A percentile compares a stretch with the other conserved stretches of the same genome.
phyloP scores from a whole-genome alignment of 2,329 filamentous ascomycete species.

The Bipolaris gigantea region DNA sequence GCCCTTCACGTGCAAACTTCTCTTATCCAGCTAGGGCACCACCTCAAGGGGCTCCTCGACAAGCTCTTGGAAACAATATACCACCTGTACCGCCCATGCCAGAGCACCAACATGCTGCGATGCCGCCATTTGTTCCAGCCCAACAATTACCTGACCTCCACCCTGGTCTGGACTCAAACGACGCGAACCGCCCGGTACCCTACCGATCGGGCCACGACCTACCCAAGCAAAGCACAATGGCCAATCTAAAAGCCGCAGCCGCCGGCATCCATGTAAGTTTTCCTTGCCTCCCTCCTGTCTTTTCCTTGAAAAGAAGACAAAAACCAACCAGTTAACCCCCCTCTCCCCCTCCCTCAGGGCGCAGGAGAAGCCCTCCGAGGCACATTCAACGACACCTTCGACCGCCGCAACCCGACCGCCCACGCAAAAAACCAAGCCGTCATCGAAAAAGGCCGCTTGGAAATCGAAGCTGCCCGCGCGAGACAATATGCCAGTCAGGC shows the following conservation, averaged over 20 bases:
- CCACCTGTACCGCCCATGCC: conserved; percentile 8
- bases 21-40: conserved; percentile 41
- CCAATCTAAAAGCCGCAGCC: conserved; percentile 40
- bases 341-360: conserved; percentile 33
- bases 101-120: conserved; percentile 1
- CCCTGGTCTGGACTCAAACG: conserved; percentile 7
- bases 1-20: conserved; percentile 38
- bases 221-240: conserved; percentile 35
- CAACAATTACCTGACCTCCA: conserved; percentile 9
- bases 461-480: conserved; percentile 34
- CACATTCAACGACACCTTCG: conserved; percentile 39
- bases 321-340: conserved; percentile 12
- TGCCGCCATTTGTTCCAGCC: conserved; percentile 3
- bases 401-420: conserved; percentile 33
- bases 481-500: conserved; percentile 4
- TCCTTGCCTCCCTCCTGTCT: background rate
- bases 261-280: conserved; percentile 42
- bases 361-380: conserved; percentile 42
- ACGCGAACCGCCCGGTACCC: conserved; percentile 25
- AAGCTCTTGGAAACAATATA: conserved; percentile 18
- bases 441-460: conserved; percentile 36
- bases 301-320: background rate
- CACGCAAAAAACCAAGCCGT: conserved; percentile 40
- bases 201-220: conserved; percentile 27
- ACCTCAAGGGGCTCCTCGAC: conserved; percentile 37